These are phyloP conservation scores for Leishmania martiniquensis DNA, from an alignment of 208 protist genomes.

Conservation along the genomic window DNA sequence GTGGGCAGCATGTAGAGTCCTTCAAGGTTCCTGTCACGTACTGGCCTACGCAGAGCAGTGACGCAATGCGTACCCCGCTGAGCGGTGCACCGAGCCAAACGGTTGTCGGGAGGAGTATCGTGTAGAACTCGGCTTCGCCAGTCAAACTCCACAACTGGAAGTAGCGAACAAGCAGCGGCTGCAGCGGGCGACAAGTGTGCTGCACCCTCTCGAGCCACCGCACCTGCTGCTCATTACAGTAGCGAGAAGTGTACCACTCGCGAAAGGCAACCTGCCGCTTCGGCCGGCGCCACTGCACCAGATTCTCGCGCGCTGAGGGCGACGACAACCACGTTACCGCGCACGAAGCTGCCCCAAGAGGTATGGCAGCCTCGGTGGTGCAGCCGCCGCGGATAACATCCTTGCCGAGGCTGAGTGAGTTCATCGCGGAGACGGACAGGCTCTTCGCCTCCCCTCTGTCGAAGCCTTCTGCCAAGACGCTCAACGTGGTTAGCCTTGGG, in stretches of 20 bases:
- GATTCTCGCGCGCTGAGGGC: conserved; percentile 8
- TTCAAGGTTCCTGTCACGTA: conserved; percentile 70
- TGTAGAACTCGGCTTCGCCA: conserved; percentile 80
- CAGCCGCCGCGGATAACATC: not conserved
- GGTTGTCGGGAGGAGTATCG: conserved; percentile 54
- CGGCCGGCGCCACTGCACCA: conserved; percentile 36
- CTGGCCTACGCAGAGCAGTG: conserved; percentile 64
- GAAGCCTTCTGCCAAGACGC: not conserved
- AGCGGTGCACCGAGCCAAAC: conserved; percentile 46
- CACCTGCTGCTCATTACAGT: conserved; percentile 63
- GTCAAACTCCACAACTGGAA: conserved; percentile 68
- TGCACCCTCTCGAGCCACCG: conserved; percentile 45
- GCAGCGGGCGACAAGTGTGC: conserved; percentile 26
- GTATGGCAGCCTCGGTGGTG: not conserved
- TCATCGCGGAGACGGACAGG: not conserved
- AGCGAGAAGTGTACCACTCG: conserved; percentile 75
- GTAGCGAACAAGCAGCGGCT: conserved; percentile 44
- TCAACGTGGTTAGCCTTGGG: not conserved
- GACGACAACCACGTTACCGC: not conserved
- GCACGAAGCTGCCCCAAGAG: conserved; percentile 3
- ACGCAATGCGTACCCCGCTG: conserved; percentile 36
- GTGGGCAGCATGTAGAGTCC: conserved; percentile 60
- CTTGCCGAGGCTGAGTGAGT: not conserved
- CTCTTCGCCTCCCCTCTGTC: not conserved
- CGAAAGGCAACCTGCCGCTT: conserved; percentile 40